These are phyloP conservation scores for Yamadazyma triangularis DNA, from an alignment of 1,139 yeast genomes.

Conservation along the genomic window DNA sequence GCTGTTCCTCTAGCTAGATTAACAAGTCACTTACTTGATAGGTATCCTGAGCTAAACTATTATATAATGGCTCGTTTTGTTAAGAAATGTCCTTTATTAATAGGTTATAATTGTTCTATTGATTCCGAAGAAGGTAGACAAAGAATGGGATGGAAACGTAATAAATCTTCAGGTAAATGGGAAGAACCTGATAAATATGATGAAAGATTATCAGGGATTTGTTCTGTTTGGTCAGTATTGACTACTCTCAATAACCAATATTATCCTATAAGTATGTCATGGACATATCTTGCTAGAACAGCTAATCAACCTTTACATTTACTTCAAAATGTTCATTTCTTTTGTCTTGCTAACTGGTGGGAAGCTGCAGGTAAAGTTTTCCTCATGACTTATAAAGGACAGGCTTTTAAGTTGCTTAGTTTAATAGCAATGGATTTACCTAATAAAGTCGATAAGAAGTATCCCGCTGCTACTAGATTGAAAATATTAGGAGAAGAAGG, in stretches of 20 bases:
- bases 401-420: slow-evolving; percentile 59
- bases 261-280: slow-evolving; percentile 47
- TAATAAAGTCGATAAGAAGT: slow-evolving; percentile 37
- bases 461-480: slow-evolving; percentile 76
- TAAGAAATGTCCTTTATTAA: slow-evolving; percentile 84
- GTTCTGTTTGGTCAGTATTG: slow-evolving; percentile 74
- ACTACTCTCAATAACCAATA: slow-evolving; percentile 35
- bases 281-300: slow-evolving; percentile 72
- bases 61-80: slow-evolving; percentile 75
- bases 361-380: slow-evolving; percentile 70
- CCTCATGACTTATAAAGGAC: slow-evolving; percentile 55
- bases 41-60: slow-evolving; percentile 64
- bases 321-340: slow-evolving; percentile 65
- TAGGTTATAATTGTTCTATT: slow-evolving; percentile 71
- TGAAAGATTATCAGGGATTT: slow-evolving; percentile 83
- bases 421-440: slow-evolving; percentile 24
- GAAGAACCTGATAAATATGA: slow-evolving; percentile 73
- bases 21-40: slow-evolving; percentile 48
- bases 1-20: slow-evolving; percentile 78
- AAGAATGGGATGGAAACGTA: slow-evolving; percentile 85
- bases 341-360: slow-evolving; percentile 85
- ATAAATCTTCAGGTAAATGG: slow-evolving; percentile 55
- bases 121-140: slow-evolving; percentile 80
- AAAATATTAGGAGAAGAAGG: slow-evolving; percentile 77
- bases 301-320: slow-evolving; percentile 50